Percentiles rank a stretch among this genome's conserved stretches.
phyloP scores from a whole-genome alignment of 768 basidiomycete genomes.

The Xerocomellus amylosporus region DNA sequence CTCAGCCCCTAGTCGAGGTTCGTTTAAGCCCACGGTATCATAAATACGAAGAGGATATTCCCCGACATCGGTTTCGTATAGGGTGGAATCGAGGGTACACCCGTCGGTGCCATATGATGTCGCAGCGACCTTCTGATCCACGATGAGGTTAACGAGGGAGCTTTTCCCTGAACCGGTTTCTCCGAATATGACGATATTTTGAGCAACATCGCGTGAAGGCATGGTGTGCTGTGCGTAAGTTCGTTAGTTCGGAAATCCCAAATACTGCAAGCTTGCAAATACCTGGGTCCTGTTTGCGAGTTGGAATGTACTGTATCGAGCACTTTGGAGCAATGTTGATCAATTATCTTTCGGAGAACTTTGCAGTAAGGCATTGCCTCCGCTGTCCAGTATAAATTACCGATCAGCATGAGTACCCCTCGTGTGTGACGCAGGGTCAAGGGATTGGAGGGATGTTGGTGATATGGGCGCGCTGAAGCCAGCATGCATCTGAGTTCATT shows the following conservation, averaged over 20 bases:
- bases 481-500: neutral
- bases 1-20: constrained; percentile 23
- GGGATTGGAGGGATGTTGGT: neutral
- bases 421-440: constrained; percentile 12
- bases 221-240: constrained; percentile 10
- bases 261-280: neutral
- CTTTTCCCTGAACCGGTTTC: constrained; percentile 41
- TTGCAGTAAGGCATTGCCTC: neutral
- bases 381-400: neutral
- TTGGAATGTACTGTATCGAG: neutral
- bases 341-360: constrained; percentile 1
- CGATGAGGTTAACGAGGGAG: constrained; percentile 43
- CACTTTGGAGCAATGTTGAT: no score
- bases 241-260: constrained; percentile 4
- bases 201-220: constrained; percentile 10
- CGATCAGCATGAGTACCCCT: constrained; percentile 20
- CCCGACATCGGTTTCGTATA: constrained; percentile 19
- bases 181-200: constrained; percentile 33
- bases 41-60: constrained; percentile 22
- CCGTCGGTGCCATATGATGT: constrained; percentile 35
- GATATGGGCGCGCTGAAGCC: neutral
- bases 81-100: constrained; percentile 34
- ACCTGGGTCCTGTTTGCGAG: constrained; percentile 6
- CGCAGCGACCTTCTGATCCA: constrained; percentile 27
- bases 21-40: constrained; percentile 35